A percentile compares a stretch with the other conserved stretches of the same genome.
Evolutionary conservation across 2,329 filamentous ascomycete genomes (phyloP).

Genomic region (Aspergillus versicolor): DNA sequence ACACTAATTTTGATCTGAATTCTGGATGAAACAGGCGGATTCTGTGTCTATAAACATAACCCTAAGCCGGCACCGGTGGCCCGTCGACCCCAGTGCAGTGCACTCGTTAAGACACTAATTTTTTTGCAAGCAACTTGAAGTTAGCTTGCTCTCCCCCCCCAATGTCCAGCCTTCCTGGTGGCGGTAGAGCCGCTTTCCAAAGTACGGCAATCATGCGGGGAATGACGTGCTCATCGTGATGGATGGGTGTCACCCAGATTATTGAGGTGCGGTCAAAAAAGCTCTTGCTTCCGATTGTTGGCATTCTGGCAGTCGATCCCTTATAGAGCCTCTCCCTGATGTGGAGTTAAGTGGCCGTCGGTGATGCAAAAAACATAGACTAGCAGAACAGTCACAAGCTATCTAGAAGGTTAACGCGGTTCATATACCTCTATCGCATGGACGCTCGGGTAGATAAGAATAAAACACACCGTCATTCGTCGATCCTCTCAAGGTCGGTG

Average conservation of each 20-base stretch:
- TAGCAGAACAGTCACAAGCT: not conserved
- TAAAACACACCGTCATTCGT: conserved; percentile 2
- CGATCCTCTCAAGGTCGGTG: conserved; percentile 1
- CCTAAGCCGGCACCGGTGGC: too few relatives aligned
- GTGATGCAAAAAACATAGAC: not conserved
- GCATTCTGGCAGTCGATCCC: not conserved
- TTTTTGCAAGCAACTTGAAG: not conserved
- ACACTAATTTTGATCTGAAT: not conserved
- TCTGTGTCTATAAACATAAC: not conserved
- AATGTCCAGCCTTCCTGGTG: not conserved
- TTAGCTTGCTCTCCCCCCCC: not conserved
- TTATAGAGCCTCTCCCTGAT: not conserved
- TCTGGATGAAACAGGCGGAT: not conserved
- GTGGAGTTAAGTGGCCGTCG: not conserved
- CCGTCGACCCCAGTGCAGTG: not conserved
- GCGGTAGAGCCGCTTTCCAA: not conserved
- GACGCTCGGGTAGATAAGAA: not conserved
- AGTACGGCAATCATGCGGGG: not conserved
- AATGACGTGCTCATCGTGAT: not conserved
- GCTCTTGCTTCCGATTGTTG: not conserved
- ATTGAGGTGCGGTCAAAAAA: not conserved
- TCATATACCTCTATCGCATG: conserved; percentile 2
- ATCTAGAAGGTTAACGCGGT: not conserved
- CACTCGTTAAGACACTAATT: not conserved
- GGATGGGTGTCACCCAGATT: not conserved